A percentile compares a stretch with the other conserved stretches of the same genome.
These are phyloP conservation scores for Trichoderma erinaceum DNA, from an alignment of 495 filamentous ascomycete genomes.

Conservation along the genomic window DNA sequence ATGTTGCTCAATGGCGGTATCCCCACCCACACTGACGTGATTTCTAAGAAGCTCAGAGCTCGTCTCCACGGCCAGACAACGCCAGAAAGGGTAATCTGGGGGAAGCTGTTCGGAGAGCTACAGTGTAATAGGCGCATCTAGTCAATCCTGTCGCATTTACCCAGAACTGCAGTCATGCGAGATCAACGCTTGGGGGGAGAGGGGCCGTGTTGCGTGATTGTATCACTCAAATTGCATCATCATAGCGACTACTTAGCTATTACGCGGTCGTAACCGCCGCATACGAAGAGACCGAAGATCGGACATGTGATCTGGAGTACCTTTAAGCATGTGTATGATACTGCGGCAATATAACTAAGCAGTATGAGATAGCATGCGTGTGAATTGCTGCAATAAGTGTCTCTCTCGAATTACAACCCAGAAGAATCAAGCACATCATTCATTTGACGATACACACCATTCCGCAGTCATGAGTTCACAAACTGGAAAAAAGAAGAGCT, in stretches of 20 bases:
- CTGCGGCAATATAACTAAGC: neutral
- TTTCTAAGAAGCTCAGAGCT: neutral
- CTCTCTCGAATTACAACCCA: constrained; percentile 1
- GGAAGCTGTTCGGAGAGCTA: neutral
- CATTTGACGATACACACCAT: neutral
- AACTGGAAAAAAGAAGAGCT: constrained; percentile 12
- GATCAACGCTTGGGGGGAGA: neutral
- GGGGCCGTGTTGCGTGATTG: constrained; percentile 3
- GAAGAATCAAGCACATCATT: constrained; percentile 4
- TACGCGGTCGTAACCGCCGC: neutral
- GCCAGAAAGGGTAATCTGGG: constrained; percentile 1
- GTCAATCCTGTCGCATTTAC: neutral
- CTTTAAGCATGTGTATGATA: neutral
- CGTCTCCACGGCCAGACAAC: neutral
- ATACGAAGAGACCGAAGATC: neutral
- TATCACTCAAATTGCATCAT: neutral
- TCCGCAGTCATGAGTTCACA: constrained; percentile 1
- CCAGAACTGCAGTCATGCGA: neutral
- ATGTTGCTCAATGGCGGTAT: neutral
- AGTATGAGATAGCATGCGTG: neutral
- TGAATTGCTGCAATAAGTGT: neutral
- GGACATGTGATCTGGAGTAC: neutral
- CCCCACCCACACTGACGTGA: constrained; percentile 8
- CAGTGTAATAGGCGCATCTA: neutral
- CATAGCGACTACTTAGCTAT: neutral